Percentiles rank a stretch among this genome's conserved stretches.
Evolutionary conservation across 1,284 basidiomycete species (phyloP).

Genomic region (Neolentinus lepideus): DNA sequence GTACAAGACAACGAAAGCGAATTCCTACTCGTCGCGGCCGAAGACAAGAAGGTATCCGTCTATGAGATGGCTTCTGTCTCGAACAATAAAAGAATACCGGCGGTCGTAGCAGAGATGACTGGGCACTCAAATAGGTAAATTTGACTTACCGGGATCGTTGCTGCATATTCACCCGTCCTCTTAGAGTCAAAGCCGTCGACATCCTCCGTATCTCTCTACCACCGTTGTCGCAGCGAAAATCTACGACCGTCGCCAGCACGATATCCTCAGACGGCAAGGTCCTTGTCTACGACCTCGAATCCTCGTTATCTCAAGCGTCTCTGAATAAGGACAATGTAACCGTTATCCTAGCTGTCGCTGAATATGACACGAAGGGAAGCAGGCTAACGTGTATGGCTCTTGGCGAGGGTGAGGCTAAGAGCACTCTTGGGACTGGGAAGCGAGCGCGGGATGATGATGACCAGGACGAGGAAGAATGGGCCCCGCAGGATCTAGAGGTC

Average conservation of each 20-base stretch:
- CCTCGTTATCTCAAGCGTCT: slow-evolving; percentile 17
- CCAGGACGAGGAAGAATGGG: slow-evolving; percentile 8
- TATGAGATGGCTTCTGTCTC: slow-evolving; percentile 44
- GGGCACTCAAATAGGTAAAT: slow-evolving; percentile 73
- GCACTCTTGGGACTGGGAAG: background rate
- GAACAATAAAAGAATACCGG: slow-evolving; percentile 30
- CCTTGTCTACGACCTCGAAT: slow-evolving; percentile 68
- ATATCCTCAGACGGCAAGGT: slow-evolving; percentile 84
- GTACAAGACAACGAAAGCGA: slow-evolving; percentile 42
- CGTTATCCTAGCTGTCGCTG: slow-evolving; percentile 43
- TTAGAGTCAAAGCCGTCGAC: slow-evolving; percentile 68
- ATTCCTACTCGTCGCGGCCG: slow-evolving; percentile 73
- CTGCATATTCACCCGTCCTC: background rate
- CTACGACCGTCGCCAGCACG: slow-evolving; percentile 63
- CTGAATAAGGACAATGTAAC: slow-evolving; percentile 21
- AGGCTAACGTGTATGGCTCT: slow-evolving; percentile 76
- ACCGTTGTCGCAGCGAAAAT: slow-evolving; percentile 17
- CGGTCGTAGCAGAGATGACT: slow-evolving; percentile 51
- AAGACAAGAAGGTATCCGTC: slow-evolving; percentile 78
- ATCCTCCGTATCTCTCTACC: slow-evolving; percentile 52
- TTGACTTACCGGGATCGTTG: background rate
- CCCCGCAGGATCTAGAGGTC: background rate
- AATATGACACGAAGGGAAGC: slow-evolving; percentile 80
- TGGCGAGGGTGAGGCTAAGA: slow-evolving; percentile 43
- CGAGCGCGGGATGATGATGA: slow-evolving; percentile 10